Evolutionary conservation across 202 grass and related monocot genomes (phyloP).

Genomic region (Cymbopogon flexuosus): DNA sequence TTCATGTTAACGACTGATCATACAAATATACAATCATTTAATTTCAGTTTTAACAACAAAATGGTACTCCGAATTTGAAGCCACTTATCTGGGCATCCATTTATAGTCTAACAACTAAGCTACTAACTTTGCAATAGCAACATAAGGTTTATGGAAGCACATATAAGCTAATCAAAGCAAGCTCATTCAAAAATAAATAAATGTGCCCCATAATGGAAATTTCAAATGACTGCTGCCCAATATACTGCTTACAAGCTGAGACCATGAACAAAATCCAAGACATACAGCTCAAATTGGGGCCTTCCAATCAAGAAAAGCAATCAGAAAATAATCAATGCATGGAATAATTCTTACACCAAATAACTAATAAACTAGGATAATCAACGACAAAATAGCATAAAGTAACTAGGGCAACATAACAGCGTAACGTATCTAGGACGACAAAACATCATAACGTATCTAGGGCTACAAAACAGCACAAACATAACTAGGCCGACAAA

Average conservation of each 20-base stretch:
- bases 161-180: not conserved
- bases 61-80: not conserved
- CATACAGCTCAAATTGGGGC: not conserved
- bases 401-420: not conserved
- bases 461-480: not conserved
- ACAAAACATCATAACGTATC: not conserved
- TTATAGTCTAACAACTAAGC: not conserved
- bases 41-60: not conserved
- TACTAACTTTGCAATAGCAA: not conserved
- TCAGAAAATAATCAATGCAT: not conserved
- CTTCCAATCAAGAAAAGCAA: not conserved
- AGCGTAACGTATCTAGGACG: not conserved
- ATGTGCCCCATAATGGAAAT: not conserved
- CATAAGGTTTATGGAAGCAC: not conserved
- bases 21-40: not conserved
- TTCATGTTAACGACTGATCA: conserved; percentile 1
- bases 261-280: not conserved
- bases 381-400: not conserved
- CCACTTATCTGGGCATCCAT: not conserved
- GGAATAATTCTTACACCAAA: not conserved
- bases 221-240: not conserved
- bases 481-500: not conserved
- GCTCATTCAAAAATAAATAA: not conserved
- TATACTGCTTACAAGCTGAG: not conserved
- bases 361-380: not conserved